Conservation (phyloP, 2,329 filamentous ascomycete species). For the Elsinoe arachidis region DNA sequence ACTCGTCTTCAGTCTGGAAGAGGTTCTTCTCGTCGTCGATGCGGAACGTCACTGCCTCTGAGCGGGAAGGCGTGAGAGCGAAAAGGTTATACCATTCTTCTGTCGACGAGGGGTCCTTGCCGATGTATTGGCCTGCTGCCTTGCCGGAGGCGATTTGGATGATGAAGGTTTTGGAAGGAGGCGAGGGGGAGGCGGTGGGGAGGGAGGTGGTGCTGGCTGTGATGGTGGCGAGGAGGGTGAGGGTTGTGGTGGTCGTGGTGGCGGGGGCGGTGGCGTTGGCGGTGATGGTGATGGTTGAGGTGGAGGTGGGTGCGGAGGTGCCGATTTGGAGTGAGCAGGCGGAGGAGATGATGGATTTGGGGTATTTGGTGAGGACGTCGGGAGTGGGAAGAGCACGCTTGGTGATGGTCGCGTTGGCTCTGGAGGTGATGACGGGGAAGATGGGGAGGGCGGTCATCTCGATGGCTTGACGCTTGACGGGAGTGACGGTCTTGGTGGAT, state of each 20-base stretch:
- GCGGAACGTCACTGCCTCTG: not conserved
- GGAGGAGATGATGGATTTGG: constrained; percentile 12
- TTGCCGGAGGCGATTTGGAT: not conserved
- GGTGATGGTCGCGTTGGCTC: not conserved
- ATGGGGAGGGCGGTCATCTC: not conserved
- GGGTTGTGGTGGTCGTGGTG: constrained; percentile 16
- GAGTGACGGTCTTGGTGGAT: constrained; percentile 6
- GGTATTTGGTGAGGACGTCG: constrained; percentile 15
- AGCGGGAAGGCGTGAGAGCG: not conserved
- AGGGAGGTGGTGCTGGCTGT: constrained; percentile 15
- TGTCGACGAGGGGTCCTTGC: not conserved
- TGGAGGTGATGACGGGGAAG: not conserved
- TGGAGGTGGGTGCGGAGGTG: constrained; percentile 9
- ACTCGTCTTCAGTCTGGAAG: not conserved
- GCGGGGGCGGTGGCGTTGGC: constrained; percentile 18
- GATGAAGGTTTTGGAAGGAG: not conserved
- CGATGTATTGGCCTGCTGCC: constrained; percentile 3
- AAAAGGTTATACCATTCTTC: not conserved
- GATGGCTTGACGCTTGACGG: not conserved
- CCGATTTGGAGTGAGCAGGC: constrained; percentile 15
- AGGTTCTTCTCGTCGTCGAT: not conserved
- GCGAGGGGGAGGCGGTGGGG: not conserved
- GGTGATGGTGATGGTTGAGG: constrained; percentile 9
- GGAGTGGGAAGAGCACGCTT: constrained; percentile 13
- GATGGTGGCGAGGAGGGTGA: constrained; percentile 18